Evolutionary conservation across 495 filamentous ascomycete species (phyloP).

Genomic region (Neurospora sp.): DNA sequence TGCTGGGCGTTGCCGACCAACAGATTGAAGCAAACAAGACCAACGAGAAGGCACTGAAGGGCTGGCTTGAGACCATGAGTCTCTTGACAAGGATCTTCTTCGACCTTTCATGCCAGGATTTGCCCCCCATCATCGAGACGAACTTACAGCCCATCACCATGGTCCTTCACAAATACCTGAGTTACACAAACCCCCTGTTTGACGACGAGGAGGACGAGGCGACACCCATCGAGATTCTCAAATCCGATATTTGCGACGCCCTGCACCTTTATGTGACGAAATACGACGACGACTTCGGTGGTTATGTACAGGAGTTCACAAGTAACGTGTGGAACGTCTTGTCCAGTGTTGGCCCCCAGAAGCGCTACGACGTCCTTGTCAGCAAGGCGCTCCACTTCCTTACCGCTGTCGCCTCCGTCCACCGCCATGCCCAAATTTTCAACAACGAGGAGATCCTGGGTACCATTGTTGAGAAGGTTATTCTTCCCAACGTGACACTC

Average conservation of each 20-base stretch:
- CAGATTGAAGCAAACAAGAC: conserved; percentile 64
- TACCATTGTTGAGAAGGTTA: conserved; percentile 87
- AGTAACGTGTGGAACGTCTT: conserved; percentile 83
- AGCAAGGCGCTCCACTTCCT: conserved; percentile 90
- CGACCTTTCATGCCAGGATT: conserved; percentile 92
- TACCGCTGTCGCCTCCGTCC: conserved; percentile 71
- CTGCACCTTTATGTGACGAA: conserved; percentile 82
- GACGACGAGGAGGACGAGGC: conserved; percentile 79
- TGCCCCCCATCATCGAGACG: conserved; percentile 87
- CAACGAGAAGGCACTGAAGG: conserved; percentile 61
- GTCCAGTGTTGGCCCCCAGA: conserved; percentile 73
- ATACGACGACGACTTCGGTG: conserved; percentile 84
- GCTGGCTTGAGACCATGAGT: conserved; percentile 72
- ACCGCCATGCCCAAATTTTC: conserved; percentile 73
- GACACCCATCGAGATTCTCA: conserved; percentile 70
- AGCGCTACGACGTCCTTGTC: conserved; percentile 90
- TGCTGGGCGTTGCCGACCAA: conserved; percentile 68
- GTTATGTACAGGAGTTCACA: conserved; percentile 69
- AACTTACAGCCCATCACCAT: conserved; percentile 63
- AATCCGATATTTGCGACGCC: conserved; percentile 85
- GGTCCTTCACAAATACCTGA: conserved; percentile 85
- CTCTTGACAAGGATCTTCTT: conserved; percentile 84
- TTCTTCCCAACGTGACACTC: conserved; percentile 83
- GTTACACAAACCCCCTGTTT: conserved; percentile 73
- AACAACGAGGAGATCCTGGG: conserved; percentile 62